Evolutionary conservation across 495 filamentous ascomycete species (phyloP), one percentile per base, ranked within the genome.

Genomic region (Glarea lozoyensis): DNA sequence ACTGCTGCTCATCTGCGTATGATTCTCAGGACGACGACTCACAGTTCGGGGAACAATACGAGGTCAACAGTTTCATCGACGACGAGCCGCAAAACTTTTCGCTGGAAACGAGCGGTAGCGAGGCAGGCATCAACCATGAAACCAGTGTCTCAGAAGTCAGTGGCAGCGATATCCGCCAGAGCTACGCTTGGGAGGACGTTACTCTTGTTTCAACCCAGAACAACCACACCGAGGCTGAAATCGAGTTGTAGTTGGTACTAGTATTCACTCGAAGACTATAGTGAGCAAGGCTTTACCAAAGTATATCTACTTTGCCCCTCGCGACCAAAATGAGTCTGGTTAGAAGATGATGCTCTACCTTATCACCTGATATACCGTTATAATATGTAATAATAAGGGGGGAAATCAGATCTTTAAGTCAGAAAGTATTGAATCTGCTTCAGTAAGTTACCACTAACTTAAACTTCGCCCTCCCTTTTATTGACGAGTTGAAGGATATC

Each of bases 241-340:
- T 63, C 37, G 72, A 76, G 44, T 48, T 76, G n/a, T 74, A 46
- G 27, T n/a, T n/a, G n/a, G n/a, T n/a, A n/a, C n/a, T n/a, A n/a
- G n/a, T n/a, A n/a, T n/a, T n/a, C n/a, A n/a, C n/a, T n/a, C n/a
- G n/a, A n/a, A n/a, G n/a, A n/a, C n/a, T n/a, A n/a, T n/a, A n/a
- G n/a, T n/a, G n/a, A n/a, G n/a, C n/a, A n/a, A n/a, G n/a, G n/a
- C n/a, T n/a, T n/a, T n/a, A n/a, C n/a, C n/a, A n/a, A n/a, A n/a
- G n/a, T n/a, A n/a, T n/a, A n/a, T n/a, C n/a, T n/a, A n/a, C n/a
- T n/a, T n/a, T n/a, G n/a, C n/a, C n/a, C n/a, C n/a, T n/a, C n/a
- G n/a, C n/a, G n/a, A n/a, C n/a, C n/a, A n/a, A n/a, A n/a, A n/a
- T n/a, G n/a, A n/a, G n/a, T n/a, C n/a, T n/a, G n/a, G n/a, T n/a